Conservation (phyloP, 2,329 filamentous ascomycete species). For the Mycocentrospora acerina region DNA sequence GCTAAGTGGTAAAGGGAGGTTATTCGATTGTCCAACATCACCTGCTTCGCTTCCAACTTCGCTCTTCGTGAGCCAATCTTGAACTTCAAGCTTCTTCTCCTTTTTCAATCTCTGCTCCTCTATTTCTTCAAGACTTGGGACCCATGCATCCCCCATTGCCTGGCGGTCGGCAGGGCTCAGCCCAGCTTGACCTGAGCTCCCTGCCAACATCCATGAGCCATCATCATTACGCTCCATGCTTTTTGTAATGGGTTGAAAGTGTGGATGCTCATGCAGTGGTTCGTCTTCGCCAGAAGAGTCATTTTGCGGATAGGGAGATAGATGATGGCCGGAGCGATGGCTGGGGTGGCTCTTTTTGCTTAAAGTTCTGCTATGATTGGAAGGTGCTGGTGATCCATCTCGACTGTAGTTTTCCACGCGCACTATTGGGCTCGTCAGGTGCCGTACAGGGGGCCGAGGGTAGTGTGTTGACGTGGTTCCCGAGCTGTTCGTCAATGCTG, state of each 20-base stretch:
- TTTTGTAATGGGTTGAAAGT: conserved; percentile 32
- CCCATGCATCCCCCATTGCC: conserved; percentile 42
- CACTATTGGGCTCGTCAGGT: conserved; percentile 43
- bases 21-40: conserved; percentile 35
- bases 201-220: conserved; percentile 49
- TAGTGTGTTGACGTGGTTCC: conserved; percentile 28
- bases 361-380: conserved; percentile 34
- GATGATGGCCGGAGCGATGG: conserved; percentile 38
- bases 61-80: conserved; percentile 53
- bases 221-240: conserved; percentile 43
- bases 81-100: conserved; percentile 57
- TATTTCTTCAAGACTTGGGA: conserved; percentile 55
- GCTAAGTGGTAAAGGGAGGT: conserved; percentile 28
- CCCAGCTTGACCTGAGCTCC: conserved; percentile 46
- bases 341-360: conserved; percentile 41
- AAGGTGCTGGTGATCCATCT: conserved; percentile 37
- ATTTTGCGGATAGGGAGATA: conserved; percentile 41
- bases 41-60: conserved; percentile 51
- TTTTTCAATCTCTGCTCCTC: conserved; percentile 48
- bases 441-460: conserved; percentile 28
- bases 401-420: conserved; percentile 41
- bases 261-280: conserved; percentile 21
- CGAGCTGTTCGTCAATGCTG: conserved; percentile 42
- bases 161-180: conserved; percentile 51
- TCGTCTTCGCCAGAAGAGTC: conserved; percentile 38